These are phyloP conservation scores for Ustilago lituana DNA, from an alignment of 1,284 basidiomycete species.

Conservation along the genomic window DNA sequence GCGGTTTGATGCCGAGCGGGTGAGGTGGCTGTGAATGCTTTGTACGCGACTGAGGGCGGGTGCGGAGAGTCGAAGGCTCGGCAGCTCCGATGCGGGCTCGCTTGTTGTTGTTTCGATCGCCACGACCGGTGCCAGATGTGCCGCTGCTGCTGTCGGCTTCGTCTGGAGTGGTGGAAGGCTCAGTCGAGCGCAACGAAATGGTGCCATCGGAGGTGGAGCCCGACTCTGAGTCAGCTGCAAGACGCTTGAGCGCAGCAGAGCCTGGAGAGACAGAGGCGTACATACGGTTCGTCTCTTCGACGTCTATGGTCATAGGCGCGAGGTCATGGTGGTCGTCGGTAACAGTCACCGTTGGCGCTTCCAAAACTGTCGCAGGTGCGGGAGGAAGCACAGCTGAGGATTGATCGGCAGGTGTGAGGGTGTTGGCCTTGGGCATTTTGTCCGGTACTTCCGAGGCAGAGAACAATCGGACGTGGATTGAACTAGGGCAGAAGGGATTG, in stretches of 20 bases:
- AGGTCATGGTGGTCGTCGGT: background rate
- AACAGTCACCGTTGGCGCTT: background rate
- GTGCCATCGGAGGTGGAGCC: conserved; percentile 36
- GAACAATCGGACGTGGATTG: conserved; percentile 2
- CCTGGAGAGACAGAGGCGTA: conserved; percentile 26
- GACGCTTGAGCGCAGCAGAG: conserved; percentile 31
- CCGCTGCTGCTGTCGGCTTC: conserved; percentile 25
- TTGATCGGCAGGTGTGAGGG: background rate
- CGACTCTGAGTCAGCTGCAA: conserved; percentile 31
- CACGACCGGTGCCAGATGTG: conserved; percentile 6
- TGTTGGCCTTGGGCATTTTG: background rate
- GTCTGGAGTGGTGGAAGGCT: conserved; percentile 38
- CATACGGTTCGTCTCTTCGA: conserved; percentile 38
- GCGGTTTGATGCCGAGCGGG: conserved; percentile 59
- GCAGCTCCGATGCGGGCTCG: conserved; percentile 17
- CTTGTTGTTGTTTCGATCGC: conserved; percentile 12
- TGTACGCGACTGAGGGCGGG: background rate
- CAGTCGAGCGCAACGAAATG: conserved; percentile 34
- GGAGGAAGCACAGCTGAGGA: background rate
- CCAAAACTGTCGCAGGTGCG: background rate
- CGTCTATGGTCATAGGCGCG: conserved; percentile 33
- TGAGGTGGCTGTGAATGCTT: conserved; percentile 41
- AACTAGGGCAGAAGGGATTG: background rate
- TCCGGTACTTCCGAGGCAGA: background rate
- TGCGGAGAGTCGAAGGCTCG: conserved; percentile 2